phyloP scores from a whole-genome alignment of 768 basidiomycete genomes.

The Pulveroboletus frians region DNA sequence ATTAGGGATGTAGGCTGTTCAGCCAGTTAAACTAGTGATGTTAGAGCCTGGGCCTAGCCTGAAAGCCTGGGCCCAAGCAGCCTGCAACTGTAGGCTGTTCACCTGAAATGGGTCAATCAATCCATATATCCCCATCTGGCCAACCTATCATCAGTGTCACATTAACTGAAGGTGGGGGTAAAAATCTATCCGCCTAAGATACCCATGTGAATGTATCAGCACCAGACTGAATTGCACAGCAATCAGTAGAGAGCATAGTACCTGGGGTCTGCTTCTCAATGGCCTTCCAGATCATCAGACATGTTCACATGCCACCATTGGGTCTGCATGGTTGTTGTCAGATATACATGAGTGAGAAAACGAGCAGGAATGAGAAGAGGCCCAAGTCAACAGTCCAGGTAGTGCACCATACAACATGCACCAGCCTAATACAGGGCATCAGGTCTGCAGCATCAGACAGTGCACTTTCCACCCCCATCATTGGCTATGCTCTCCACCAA shows the following conservation, averaged over 20 bases:
- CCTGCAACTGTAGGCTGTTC: slow-evolving; percentile 1
- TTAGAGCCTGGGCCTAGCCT: too few species aligned
- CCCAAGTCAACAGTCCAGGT: too few species aligned
- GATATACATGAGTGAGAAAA: background rate
- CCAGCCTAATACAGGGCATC: background rate
- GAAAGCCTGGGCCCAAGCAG: too few species aligned
- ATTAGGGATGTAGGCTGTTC: too few species aligned
- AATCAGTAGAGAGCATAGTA: slow-evolving; percentile 3
- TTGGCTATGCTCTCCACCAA: slow-evolving; percentile 66
- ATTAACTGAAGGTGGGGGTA: background rate
- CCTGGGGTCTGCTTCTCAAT: slow-evolving; percentile 17
- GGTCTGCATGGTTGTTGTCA: background rate
- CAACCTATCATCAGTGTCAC: slow-evolving; percentile 6
- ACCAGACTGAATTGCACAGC: background rate
- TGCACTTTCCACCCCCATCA: slow-evolving; percentile 34
- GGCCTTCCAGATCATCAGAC: slow-evolving; percentile 39
- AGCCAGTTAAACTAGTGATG: too few species aligned
- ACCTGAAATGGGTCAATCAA: slow-evolving; percentile 1
- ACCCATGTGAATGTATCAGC: background rate
- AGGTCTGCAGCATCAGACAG: slow-evolving; percentile 30
- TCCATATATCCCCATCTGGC: slow-evolving; percentile 5
- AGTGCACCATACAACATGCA: slow-evolving; percentile 8
- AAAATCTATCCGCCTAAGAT: slow-evolving; percentile 2
- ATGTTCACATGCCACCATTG: slow-evolving; percentile 34
- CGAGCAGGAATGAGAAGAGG: slow-evolving; percentile 2